Evolutionary conservation across 169 alveolate species (phyloP).

Genomic region (Plasmodium falciparum): DNA sequence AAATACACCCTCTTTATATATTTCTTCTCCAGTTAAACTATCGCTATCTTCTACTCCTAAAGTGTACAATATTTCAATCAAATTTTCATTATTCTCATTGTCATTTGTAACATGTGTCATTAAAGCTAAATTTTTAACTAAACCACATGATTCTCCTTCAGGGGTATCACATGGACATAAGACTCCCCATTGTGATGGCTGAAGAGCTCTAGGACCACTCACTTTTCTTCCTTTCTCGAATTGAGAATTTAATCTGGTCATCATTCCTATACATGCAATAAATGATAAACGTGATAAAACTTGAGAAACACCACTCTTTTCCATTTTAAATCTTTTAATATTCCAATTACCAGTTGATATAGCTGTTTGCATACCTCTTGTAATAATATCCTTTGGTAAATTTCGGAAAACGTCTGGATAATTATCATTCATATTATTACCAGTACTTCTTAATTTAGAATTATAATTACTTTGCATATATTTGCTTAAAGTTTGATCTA

Average conservation of each 20-base stretch:
- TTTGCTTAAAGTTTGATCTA: conserved; percentile 88
- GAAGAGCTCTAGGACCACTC: conserved; percentile 99
- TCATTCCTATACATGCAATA: conserved; percentile 94
- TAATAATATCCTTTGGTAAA: conserved; percentile 94
- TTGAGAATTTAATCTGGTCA: conserved; percentile 93
- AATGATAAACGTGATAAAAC: conserved; percentile 97
- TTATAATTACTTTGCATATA: conserved; percentile 82
- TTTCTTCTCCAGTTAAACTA: conserved; percentile 81
- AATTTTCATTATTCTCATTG: conserved; percentile 89
- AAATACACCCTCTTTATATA: conserved; percentile 86
- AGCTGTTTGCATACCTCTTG: conserved; percentile 97
- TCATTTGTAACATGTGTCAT: conserved; percentile 99
- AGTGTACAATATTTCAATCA: conserved; percentile 81
- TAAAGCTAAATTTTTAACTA: conserved; percentile 97
- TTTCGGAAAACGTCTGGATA: conserved; percentile 93
- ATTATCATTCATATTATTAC: conserved; percentile 68
- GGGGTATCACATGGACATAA: conserved; percentile 99
- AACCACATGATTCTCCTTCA: conserved; percentile 99
- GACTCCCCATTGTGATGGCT: conserved; percentile 99
- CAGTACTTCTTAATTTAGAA: conserved; percentile 18
- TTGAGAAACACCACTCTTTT: conserved; percentile 98
- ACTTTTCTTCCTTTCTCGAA: conserved; percentile 95
- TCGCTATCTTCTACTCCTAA: conserved; percentile 88
- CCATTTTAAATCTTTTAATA: conserved; percentile 98
- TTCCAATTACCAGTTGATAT: conserved; percentile 99